phyloP scores from a whole-genome alignment of 768 basidiomycete genomes.

The Pleurotus giganteus region DNA sequence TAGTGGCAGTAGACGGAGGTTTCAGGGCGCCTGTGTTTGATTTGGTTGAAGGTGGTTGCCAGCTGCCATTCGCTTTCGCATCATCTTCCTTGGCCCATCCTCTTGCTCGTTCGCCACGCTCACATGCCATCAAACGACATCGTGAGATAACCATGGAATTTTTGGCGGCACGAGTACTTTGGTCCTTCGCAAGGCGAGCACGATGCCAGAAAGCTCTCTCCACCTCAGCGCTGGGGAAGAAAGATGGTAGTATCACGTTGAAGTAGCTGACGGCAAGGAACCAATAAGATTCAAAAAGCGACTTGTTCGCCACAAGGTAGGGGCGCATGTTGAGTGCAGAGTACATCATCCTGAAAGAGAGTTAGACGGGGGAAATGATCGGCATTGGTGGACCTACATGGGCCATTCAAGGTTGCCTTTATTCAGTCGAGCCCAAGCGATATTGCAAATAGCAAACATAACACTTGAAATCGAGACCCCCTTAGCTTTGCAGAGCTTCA shows the following conservation, averaged over 20 bases:
- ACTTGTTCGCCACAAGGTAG: slow-evolving; percentile 41
- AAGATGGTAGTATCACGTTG: slow-evolving; percentile 76
- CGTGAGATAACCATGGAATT: slow-evolving; percentile 60
- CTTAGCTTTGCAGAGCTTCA: slow-evolving; percentile 67
- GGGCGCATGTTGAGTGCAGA: slow-evolving; percentile 80
- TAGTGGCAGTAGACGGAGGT: slow-evolving; percentile 58
- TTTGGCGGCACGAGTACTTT: slow-evolving; percentile 66
- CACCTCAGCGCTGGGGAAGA: slow-evolving; percentile 49
- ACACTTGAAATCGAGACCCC: slow-evolving; percentile 76
- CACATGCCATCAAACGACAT: slow-evolving; percentile 60
- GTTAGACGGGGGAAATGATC: slow-evolving; percentile 1
- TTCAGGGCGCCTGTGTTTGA: slow-evolving; percentile 20
- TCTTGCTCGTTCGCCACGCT: slow-evolving; percentile 59
- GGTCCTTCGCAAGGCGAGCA: slow-evolving; percentile 63
- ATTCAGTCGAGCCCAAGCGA: slow-evolving; percentile 65
- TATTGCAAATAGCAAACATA: slow-evolving; percentile 71
- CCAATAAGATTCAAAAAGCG: slow-evolving; percentile 67
- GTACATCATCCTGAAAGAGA: slow-evolving; percentile 67
- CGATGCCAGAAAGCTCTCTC: slow-evolving; percentile 69
- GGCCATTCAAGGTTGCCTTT: slow-evolving; percentile 46
- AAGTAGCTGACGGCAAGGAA: slow-evolving; percentile 81
- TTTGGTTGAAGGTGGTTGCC: slow-evolving; percentile 27
- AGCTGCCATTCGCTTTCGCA: slow-evolving; percentile 46
- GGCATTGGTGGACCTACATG: slow-evolving; percentile 32
- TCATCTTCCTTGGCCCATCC: slow-evolving; percentile 79